Evolutionary conservation across 371 early-diverging fungal species (phyloP).

Genomic region (Apophysomyces sp.): DNA sequence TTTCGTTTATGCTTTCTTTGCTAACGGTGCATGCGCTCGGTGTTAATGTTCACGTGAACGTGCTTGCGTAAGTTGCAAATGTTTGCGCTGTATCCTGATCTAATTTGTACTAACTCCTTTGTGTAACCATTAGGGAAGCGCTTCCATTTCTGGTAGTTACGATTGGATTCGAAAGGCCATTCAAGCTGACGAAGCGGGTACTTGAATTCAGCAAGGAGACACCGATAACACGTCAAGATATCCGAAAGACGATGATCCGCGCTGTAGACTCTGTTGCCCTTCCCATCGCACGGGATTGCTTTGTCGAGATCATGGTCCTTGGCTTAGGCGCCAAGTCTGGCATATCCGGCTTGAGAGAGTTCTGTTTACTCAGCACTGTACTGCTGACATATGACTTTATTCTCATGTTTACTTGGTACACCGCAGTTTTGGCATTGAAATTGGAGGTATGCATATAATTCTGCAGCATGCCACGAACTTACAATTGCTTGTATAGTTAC

Average conservation of each 20-base stretch:
- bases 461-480: not conserved
- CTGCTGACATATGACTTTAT: conserved; percentile 77
- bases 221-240: conserved; percentile 30
- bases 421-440: conserved; percentile 83
- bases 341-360: conserved; percentile 71
- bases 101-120: not conserved
- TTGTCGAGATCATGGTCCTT: conserved; percentile 78
- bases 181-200: conserved; percentile 76
- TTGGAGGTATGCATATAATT: conserved; percentile 59
- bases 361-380: conserved; percentile 75
- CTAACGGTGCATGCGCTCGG: conserved; percentile 59
- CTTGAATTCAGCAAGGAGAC: conserved; percentile 42
- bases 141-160: conserved; percentile 89
- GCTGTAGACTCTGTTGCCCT: conserved; percentile 67
- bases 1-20: conserved; percentile 74
- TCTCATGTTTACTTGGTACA: conserved; percentile 81
- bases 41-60: conserved; percentile 59
- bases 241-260: conserved; percentile 60
- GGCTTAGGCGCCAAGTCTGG: conserved; percentile 74
- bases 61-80: conserved; percentile 45
- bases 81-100: not conserved
- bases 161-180: conserved; percentile 87
- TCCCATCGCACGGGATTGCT: conserved; percentile 69
- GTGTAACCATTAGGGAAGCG: conserved; percentile 55
- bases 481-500: conserved; percentile 8